Base-by-base conservation (phyloP, 129 eudicot species). In the Arctium minus region DNA sequence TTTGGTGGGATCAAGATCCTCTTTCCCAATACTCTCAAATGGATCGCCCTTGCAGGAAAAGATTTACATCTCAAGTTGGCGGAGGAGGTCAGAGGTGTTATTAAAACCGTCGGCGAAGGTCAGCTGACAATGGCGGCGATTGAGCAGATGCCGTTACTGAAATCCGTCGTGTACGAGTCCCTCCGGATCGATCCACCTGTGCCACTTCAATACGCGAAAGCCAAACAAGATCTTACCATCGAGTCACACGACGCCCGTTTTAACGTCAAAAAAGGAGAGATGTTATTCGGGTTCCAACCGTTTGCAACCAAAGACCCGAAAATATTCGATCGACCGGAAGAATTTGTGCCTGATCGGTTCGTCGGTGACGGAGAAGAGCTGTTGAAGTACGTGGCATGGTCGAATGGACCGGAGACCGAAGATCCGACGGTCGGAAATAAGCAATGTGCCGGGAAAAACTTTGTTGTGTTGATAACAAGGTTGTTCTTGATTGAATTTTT, bases 391-490 rank as follows among this genome's bases (percentile, higher is more conserved):
- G 96, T 91, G 67, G 22, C 87, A 0, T 91, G 96, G 96, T 89
- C 92, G 1, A 89, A 91, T 36, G 96, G 96, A 40, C 91, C 91
- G 60, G 96, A 91, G 36, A 87, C 78, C 13, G 89, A 76, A 77
- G 79, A 40, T 6, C 85, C 95, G 5, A 77, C 83, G 5, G 86
- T 91, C 0, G 74, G 69, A 10, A 89, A 91, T 74, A 91, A 91
- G 78, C 94, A 91, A 76, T 91, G 94, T 80, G 92, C 92, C n/a
- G 94, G 94, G 0, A 91, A 91, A 76, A 89, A 87, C 69, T 91
- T 91, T 71, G 94, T 91, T 53, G 91, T 91, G 62, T 71, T 91
- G 85, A 78, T 80, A 1, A 71, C 91, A 32, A 85, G 94, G 82
- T 39, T 91, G 82, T 64, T 91, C 88, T 15, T 91, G 53, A 91